Evolutionary conservation across 2,329 filamentous ascomycete genomes (phyloP), one percentile per base, ranked within the genome.

Genomic region (Exophiala sp.): DNA sequence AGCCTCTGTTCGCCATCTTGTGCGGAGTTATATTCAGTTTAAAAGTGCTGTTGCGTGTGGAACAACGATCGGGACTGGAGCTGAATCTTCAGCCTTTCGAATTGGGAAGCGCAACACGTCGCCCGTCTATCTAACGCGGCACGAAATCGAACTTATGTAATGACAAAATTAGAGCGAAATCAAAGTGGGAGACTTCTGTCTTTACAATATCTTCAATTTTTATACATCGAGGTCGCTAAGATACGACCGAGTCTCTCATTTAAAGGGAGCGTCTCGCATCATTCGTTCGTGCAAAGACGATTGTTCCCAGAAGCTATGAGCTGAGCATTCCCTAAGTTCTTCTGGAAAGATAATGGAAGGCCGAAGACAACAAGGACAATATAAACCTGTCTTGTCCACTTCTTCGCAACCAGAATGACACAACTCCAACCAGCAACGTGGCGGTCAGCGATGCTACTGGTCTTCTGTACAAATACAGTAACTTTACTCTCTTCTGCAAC

Each of bases 1-100:
- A 99, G 65, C 91, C 91, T 68, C 89, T 81, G 71, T 88, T 88
- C 54, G 88, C 83, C 88, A 91, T 91, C 52, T 65, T 77, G 67
- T 58, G 34, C 10, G 34, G 20, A 24, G 10, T 29, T 29, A 8
- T 29, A 8, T 29, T 29, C 24, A 29, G 7, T 29, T 8, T 2
- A 38, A 38, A 38, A 16, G 35, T 38, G 14, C 35, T 12, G 14
- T 10, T 8, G 35, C 14, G 5, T 38, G 35, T n/a, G 33, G 12
- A 32, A 18, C 3, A 24, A 29, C 24, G 24, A 29, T 29, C 24
- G 5, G 7, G 5, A 5, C 10, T 18, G 39, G 12, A 41, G 39
- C n/a, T 41, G 18, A 32, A 43, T 20, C n/a, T 20, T n/a, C n/a
- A 11, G 14, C 20, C 8, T n/a, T 32, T n/a, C 11, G 11, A 21